Evolutionary conservation across 2,329 filamentous ascomycete genomes (phyloP), one percentile per base, ranked within the genome.

Genomic region (Neonectria punicea): DNA sequence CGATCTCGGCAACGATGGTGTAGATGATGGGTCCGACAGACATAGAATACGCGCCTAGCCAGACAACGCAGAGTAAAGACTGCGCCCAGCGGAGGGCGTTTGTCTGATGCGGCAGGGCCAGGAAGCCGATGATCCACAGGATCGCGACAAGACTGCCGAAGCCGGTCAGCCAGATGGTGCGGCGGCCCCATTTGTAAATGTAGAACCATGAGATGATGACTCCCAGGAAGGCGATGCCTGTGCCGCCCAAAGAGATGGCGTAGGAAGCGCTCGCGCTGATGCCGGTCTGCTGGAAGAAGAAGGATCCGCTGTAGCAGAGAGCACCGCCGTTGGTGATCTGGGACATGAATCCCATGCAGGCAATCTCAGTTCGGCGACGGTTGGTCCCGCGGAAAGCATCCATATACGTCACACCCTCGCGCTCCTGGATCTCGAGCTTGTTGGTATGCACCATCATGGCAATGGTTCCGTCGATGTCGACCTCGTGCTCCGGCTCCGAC

Each of bases 331-430:
- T 76, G 5, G 79, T 79, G 67, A 82, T 81, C 65, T 85, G 83
- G 1, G 77, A 80, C 41, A 81, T 62, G 70, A 82, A 81, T 16
- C 76, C 69, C 75, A 81, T 76, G 68, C 79, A 80, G 25, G 79
- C 80, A 58, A 85, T 81, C 70, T 84, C 80, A 4, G 82, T 84
- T 47, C 83, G 80, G 44, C 81, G 80, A 2, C 79, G 76, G 70
- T 86, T 81, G 16, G 79, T 79, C 28, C 84, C 84, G 11, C 75
- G 75, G 79, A 87, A 86, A 64, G 80, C 83, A 67, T 86, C 84
- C 59, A 71, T 67, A 65, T 85, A 84, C 1, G 69, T 75, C 13
- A 77, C 78, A 2, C 83, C 83, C 0, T 68, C 66, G 1, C 74
- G 77, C 65, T 80, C 74, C 60, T 80, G 74, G 60, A 80, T 78